Evolutionary conservation across 192 early-diverging fungal species (phyloP).

Genomic region (Nowakowskiella sp.): DNA sequence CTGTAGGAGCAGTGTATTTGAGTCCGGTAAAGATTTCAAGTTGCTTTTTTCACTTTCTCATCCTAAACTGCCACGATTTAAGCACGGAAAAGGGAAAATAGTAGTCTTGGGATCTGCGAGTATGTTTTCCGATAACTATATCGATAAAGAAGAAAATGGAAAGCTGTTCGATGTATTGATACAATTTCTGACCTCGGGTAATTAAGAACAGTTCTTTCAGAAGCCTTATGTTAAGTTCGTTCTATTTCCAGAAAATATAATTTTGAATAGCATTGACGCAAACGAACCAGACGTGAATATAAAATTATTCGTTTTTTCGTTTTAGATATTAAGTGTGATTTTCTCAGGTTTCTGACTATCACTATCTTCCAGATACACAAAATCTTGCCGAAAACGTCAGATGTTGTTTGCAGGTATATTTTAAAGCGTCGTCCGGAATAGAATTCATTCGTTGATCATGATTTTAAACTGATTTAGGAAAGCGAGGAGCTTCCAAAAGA

Average conservation of each 20-base stretch:
- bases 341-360: slow-evolving; percentile 48
- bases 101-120: slow-evolving; percentile 41
- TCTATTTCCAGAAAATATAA: slow-evolving; percentile 35
- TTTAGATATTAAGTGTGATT: background rate
- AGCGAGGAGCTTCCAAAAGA: slow-evolving; percentile 61
- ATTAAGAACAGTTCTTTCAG: slow-evolving; percentile 1
- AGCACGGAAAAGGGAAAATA: slow-evolving; percentile 42
- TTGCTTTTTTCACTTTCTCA: slow-evolving; percentile 6
- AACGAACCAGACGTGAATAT: slow-evolving; percentile 50
- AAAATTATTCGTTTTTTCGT: slow-evolving; percentile 2
- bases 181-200: slow-evolving; percentile 42
- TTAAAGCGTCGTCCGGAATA: background rate
- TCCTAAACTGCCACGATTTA: background rate
- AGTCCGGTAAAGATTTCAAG: slow-evolving; percentile 30
- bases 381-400: slow-evolving; percentile 39
- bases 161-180: slow-evolving; percentile 54
- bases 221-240: background rate
- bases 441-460: background rate
- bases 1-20: slow-evolving; percentile 44
- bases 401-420: slow-evolving; percentile 45
- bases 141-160: slow-evolving; percentile 57
- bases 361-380: slow-evolving; percentile 48
- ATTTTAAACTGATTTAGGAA: slow-evolving; percentile 18
- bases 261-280: slow-evolving; percentile 51
- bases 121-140: slow-evolving; percentile 55